Percentiles rank a stretch among this genome's conserved stretches.
Evolutionary conservation across 2,329 filamentous ascomycete genomes (phyloP).

Genomic region (Phialocephala sp.): DNA sequence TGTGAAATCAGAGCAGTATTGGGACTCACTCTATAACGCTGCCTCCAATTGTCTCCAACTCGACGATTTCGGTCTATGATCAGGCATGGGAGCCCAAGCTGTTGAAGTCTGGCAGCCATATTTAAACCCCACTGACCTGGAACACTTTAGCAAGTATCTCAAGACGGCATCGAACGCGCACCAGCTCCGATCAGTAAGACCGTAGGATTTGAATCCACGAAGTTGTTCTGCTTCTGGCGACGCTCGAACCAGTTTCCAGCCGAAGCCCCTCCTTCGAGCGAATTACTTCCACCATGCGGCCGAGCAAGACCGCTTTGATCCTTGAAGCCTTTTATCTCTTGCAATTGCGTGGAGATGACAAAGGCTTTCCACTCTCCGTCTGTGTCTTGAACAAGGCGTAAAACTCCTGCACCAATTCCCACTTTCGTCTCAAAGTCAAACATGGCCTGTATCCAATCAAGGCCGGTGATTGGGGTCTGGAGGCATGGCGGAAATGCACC

Average conservation of each 20-base stretch:
- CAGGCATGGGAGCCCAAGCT: constrained; percentile 60
- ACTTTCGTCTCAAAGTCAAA: constrained; percentile 56
- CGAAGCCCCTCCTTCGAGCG: constrained; percentile 19
- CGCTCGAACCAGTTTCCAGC: constrained; percentile 62
- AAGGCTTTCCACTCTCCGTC: constrained; percentile 62
- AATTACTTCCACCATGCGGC: constrained; percentile 49
- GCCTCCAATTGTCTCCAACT: constrained; percentile 69
- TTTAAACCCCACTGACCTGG: constrained; percentile 66
- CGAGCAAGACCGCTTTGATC: constrained; percentile 50
- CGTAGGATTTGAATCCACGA: constrained; percentile 45
- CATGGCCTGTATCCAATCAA: constrained; percentile 59
- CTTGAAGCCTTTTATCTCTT: constrained; percentile 42
- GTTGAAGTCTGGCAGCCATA: constrained; percentile 62
- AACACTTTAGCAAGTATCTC: constrained; percentile 45
- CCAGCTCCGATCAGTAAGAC: constrained; percentile 58
- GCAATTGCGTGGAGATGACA: constrained; percentile 64
- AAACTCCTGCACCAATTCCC: constrained; percentile 61
- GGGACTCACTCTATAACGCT: constrained; percentile 50
- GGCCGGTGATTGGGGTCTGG: constrained; percentile 42
- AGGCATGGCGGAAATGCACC: background rate
- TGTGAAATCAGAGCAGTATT: too few species aligned
- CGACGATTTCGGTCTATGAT: constrained; percentile 62
- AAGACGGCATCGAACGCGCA: background rate
- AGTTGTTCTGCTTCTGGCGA: constrained; percentile 50
- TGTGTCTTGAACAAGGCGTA: constrained; percentile 51